These are phyloP conservation scores for Tricholoma saponaceum DNA, from an alignment of 768 basidiomycete species.

Conservation along the genomic window DNA sequence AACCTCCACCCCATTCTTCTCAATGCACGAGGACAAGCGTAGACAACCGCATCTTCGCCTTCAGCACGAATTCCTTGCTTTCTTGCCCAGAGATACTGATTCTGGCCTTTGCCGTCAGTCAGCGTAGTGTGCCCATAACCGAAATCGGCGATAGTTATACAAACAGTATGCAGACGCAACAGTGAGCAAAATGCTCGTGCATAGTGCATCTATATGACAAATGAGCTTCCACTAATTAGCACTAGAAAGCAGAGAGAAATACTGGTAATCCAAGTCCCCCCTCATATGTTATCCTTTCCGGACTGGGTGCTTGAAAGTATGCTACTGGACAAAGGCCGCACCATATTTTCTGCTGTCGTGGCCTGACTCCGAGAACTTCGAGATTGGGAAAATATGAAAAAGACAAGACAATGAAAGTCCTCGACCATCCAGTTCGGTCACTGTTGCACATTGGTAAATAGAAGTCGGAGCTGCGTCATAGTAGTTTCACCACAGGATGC, in stretches of 20 bases:
- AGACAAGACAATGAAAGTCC: constrained; percentile 29
- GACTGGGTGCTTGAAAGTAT: constrained; percentile 20
- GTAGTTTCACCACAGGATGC: too few relatives aligned
- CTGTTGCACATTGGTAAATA: constrained; percentile 20
- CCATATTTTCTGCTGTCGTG: constrained; percentile 26
- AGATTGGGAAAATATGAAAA: constrained; percentile 22
- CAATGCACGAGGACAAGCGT: constrained; percentile 24
- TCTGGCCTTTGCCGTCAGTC: constrained; percentile 13
- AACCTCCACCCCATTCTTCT: constrained; percentile 28
- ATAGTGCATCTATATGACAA: constrained; percentile 27
- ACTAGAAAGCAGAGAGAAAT: constrained; percentile 6
- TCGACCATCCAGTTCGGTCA: constrained; percentile 26
- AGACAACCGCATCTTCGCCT: constrained; percentile 9
- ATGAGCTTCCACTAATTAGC: not conserved
- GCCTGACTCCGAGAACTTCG: constrained; percentile 17
- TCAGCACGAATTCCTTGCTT: constrained; percentile 22
- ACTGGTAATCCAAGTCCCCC: constrained; percentile 33
- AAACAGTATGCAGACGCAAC: constrained; percentile 24
- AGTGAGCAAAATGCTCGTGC: constrained; percentile 21
- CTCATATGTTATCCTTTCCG: constrained; percentile 23
- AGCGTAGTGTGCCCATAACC: constrained; percentile 15
- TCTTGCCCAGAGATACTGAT: constrained; percentile 25
- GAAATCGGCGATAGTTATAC: constrained; percentile 25
- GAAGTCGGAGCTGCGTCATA: constrained; percentile 12
- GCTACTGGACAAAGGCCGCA: constrained; percentile 29